These are phyloP conservation scores for Lizonia empirigonia DNA, from an alignment of 2,329 filamentous ascomycete genomes.

Conservation along the genomic window DNA sequence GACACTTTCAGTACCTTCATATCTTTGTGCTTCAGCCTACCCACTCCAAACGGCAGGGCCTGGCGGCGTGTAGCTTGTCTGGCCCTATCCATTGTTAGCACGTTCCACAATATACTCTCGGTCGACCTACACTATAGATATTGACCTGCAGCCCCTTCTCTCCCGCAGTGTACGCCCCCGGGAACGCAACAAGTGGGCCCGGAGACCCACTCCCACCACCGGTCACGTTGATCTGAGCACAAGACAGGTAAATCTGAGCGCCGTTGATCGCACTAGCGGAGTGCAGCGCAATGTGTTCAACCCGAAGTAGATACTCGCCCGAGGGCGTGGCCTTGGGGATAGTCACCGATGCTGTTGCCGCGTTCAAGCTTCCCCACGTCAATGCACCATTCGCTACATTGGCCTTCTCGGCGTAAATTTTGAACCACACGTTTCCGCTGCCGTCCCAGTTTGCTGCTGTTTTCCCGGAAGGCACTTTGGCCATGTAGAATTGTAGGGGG, in stretches of 20 bases:
- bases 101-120: no score
- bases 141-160: slow-evolving; percentile 44
- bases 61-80: slow-evolving; percentile 35
- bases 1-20: no score
- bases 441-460: slow-evolving; percentile 40
- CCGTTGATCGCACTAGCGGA: slow-evolving; percentile 40
- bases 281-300: slow-evolving; percentile 56
- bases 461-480: slow-evolving; percentile 41
- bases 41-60: slow-evolving; percentile 41
- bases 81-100: no score
- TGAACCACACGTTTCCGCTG: slow-evolving; percentile 46
- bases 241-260: slow-evolving; percentile 55
- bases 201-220: slow-evolving; percentile 48
- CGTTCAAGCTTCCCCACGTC: slow-evolving; percentile 36
- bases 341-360: slow-evolving; percentile 36
- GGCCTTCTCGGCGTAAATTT: slow-evolving; percentile 39
- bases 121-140: slow-evolving; percentile 40
- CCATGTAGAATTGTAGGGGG: slow-evolving; percentile 48
- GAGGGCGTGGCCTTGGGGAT: slow-evolving; percentile 50
- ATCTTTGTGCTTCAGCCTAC: no score
- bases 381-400: slow-evolving; percentile 27
- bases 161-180: slow-evolving; percentile 46
- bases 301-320: slow-evolving; percentile 54
- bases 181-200: slow-evolving; percentile 49
- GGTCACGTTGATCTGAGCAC: slow-evolving; percentile 53